Percentiles rank a stretch among this genome's conserved stretches.
Conservation (phyloP, 2,329 filamentous ascomycete genomes). For the Verruconis gallopava region DNA sequence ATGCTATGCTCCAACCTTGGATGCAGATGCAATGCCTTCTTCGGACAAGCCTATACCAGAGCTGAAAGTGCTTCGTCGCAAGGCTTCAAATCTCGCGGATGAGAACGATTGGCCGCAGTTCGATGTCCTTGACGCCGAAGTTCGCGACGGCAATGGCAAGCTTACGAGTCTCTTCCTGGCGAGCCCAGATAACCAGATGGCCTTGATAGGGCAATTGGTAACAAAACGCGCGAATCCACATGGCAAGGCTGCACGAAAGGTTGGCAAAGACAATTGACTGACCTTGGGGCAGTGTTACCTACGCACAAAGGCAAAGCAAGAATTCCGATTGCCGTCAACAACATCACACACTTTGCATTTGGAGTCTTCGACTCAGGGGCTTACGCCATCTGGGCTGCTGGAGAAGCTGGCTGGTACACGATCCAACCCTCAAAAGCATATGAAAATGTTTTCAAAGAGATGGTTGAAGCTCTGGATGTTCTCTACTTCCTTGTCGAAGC, state of each 20-base stretch:
- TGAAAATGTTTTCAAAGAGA: constrained; percentile 41
- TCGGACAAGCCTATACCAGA: constrained; percentile 15
- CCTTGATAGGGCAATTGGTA: constrained; percentile 46
- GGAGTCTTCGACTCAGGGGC: constrained; percentile 41
- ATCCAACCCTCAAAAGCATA: constrained; percentile 49
- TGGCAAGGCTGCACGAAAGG: constrained; percentile 12
- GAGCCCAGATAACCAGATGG: constrained; percentile 46
- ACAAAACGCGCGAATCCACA: constrained; percentile 16
- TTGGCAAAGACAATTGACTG: constrained; percentile 2
- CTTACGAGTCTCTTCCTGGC: constrained; percentile 49
- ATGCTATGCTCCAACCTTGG: background rate
- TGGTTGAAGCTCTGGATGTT: constrained; percentile 50
- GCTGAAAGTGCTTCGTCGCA: constrained; percentile 27
- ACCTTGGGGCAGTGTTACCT: constrained; percentile 10
- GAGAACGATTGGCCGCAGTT: constrained; percentile 49
- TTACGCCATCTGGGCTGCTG: constrained; percentile 53
- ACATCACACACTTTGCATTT: constrained; percentile 35
- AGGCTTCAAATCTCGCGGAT: constrained; percentile 25
- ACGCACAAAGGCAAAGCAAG: constrained; percentile 7
- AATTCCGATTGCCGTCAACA: constrained; percentile 27
- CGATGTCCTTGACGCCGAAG: constrained; percentile 45
- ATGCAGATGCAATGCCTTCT: constrained; percentile 4
- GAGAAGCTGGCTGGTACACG: constrained; percentile 55
- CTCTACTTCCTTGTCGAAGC: constrained; percentile 50
- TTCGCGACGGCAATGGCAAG: constrained; percentile 39